Conservation (phyloP, 2,329 filamentous ascomycete species). For the Endoconidiophora polonica region DNA sequence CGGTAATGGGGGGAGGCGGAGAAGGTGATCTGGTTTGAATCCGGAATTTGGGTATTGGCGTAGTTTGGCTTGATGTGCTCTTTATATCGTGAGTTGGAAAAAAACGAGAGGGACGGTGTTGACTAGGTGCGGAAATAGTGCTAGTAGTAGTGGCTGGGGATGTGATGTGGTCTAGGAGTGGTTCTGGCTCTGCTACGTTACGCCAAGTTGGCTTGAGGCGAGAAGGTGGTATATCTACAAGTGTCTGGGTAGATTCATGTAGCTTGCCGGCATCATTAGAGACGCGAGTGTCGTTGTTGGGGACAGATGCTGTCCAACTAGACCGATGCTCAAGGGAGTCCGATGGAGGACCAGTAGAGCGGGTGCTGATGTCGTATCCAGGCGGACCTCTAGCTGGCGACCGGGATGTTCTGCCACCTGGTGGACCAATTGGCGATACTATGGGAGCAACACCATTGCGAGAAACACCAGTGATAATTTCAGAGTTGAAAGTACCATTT, state of each 20-base stretch:
- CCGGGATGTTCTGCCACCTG: conserved; percentile 13
- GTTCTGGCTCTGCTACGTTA: neutral
- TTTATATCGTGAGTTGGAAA: conserved; percentile 40
- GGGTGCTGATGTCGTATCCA: too few species aligned
- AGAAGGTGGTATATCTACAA: conserved; percentile 4
- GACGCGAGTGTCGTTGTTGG: too few species aligned
- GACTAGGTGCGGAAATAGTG: conserved; percentile 22
- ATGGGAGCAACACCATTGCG: conserved; percentile 18
- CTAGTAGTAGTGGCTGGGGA: neutral
- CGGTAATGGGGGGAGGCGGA: conserved; percentile 54
- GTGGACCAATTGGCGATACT: conserved; percentile 31
- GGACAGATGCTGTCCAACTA: neutral
- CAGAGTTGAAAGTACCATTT: conserved; percentile 58
- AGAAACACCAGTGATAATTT: conserved; percentile 25
- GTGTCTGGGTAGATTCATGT: neutral
- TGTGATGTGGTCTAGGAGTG: neutral
- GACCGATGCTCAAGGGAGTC: neutral
- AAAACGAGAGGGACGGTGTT: conserved; percentile 40
- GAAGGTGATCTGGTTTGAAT: conserved; percentile 41
- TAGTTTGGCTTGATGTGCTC: conserved; percentile 20
- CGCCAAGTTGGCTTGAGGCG: conserved; percentile 11
- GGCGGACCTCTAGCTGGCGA: neutral
- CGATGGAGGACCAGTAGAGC: neutral
- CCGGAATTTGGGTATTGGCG: neutral
- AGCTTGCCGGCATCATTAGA: too few species aligned